Percentiles rank a stretch among this genome's conserved stretches.
phyloP scores from a whole-genome alignment of 108 stramenopile genomes.

The Nannochloropsis salina region DNA sequence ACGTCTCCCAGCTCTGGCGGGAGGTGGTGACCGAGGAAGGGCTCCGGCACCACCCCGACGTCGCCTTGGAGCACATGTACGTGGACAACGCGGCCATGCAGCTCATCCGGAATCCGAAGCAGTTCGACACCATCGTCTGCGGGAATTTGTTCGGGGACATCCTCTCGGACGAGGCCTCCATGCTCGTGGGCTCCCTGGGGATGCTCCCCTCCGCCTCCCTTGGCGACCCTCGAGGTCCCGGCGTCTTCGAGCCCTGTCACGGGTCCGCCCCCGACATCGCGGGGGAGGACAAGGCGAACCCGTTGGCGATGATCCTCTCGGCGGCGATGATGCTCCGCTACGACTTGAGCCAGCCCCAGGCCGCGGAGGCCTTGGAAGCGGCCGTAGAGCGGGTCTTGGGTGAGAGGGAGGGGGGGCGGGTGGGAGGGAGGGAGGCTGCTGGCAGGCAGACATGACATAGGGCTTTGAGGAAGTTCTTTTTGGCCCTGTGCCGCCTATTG shows the following conservation, averaged over 20 bases:
- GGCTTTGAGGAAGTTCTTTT: no score
- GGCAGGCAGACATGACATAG: no score
- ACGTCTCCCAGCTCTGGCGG: constrained; percentile 93
- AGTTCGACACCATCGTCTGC: constrained; percentile 96
- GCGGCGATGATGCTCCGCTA: constrained; percentile 97
- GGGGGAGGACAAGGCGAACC: constrained; percentile 91
- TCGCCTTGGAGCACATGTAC: constrained; percentile 93
- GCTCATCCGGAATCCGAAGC: constrained; percentile 92
- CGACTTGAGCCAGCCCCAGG: constrained; percentile 79
- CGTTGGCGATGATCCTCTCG: constrained; percentile 91
- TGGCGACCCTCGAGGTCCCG: constrained; percentile 78
- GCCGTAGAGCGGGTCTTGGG: neutral
- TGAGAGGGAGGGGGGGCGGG: neutral
- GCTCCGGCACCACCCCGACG: constrained; percentile 70
- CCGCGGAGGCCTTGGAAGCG: constrained; percentile 56
- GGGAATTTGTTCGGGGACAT: constrained; percentile 99
- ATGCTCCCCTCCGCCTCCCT: constrained; percentile 95
- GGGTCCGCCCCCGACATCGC: constrained; percentile 98
- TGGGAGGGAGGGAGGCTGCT: neutral
- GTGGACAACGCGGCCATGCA: constrained; percentile 91
- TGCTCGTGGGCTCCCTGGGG: constrained; percentile 94
- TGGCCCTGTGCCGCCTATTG: no score
- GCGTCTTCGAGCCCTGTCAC: constrained; percentile 98
- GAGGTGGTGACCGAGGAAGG: constrained; percentile 80
- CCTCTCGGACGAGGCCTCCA: constrained; percentile 89